Base-by-base conservation (phyloP, 1,139 yeast genomes). In the Suhomyces bolitotheri region DNA sequence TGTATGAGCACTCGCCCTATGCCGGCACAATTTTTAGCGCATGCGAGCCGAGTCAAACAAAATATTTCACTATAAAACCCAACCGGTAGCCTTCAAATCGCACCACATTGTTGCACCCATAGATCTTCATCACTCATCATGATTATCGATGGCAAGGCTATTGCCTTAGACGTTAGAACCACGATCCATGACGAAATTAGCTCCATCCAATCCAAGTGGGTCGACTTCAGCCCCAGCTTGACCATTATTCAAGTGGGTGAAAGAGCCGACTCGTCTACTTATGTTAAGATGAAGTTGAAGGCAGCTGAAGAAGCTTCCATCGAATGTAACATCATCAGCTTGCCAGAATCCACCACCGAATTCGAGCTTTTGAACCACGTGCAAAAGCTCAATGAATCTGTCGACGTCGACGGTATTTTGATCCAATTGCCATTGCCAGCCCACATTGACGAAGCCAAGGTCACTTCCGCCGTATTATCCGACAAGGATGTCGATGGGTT, bases 401-500 rank as follows among this genome's bases (percentile, higher is more conserved):
- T 76, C 22, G 52, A 66, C 13, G 90, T 89, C 31, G 95, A 92
- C 54, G 99, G 98, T 40, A 76, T 94, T 36, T 72, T 92, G 47
- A 87, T 92, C 35, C 98, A 92, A 65, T 74, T 92, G 53, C 98
- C 98, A 4, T 66, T 92, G 38, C 98, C 98, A 16, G 63, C 63
- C 8, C 94, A 86, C 52, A 71, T 92, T 47, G 78, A 87, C 57
- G 97, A 90, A 63, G 74, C 80, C 41, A 73, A 70, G 50, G 73
- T 92, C 49, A 90, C 97, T 34, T 76, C 78, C 47, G 78, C 90
- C 14, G 96, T 92, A 20, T 60, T 71, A 29, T 76, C 89, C 13
- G 75, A 73, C 38, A 92, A 92, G 67, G 99, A 92, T 54, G 97
- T 94, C 31, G 99, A 92, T 58, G 99, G 98, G 1, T 92, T 92